Evolutionary conservation across 257 asterid genomes (phyloP).

Genomic region (Anisodus tanguticus): DNA sequence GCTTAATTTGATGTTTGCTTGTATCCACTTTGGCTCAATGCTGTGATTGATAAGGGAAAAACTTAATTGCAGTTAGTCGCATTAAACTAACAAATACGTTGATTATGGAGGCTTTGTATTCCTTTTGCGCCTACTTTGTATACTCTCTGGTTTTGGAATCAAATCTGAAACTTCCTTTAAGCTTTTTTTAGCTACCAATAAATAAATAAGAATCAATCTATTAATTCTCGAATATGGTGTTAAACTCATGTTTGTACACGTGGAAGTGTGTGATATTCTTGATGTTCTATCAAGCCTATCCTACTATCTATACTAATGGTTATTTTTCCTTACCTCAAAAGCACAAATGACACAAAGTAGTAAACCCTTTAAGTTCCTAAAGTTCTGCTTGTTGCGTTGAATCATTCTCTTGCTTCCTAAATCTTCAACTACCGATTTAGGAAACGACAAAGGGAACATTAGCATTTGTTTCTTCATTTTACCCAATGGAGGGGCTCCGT

Average conservation of each 20-base stretch:
- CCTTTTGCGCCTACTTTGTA: neutral
- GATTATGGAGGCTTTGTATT: neutral
- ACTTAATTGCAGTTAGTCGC: neutral
- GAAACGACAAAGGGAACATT: neutral
- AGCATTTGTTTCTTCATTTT: neutral
- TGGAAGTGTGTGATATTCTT: slow-evolving; percentile 10
- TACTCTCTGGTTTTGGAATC: neutral
- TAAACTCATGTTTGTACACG: neutral
- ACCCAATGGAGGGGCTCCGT: neutral
- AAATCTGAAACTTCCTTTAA: neutral
- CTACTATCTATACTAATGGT: neutral
- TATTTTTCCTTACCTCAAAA: neutral
- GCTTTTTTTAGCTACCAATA: neutral
- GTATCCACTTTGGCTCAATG: slow-evolving; percentile 10
- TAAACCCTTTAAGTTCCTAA: neutral
- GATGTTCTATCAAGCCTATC: neutral
- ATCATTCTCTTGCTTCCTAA: neutral
- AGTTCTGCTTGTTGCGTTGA: neutral
- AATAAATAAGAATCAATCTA: neutral
- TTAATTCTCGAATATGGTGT: neutral
- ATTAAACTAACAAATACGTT: neutral
- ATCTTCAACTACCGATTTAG: neutral
- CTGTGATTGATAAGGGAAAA: neutral
- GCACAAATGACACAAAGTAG: neutral
- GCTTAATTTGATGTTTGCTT: slow-evolving; percentile 3